A percentile compares a stretch with the other conserved stretches of the same genome.
Conservation (phyloP, 805 yeast genomes). For the Spathaspora passalidarum region DNA sequence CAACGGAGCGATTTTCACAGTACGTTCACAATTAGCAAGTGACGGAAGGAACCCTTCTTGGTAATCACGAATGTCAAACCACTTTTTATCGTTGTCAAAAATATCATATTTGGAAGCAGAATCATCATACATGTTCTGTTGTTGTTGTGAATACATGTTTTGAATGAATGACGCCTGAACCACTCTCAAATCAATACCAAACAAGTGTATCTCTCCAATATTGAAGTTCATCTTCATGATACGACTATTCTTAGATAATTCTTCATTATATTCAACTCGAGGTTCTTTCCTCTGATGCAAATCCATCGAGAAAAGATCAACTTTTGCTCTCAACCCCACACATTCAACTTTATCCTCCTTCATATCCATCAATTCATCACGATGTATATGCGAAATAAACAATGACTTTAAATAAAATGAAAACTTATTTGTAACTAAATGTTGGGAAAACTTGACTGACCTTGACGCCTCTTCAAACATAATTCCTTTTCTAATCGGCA, state of each 20-base stretch:
- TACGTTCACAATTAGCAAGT: conserved; percentile 32
- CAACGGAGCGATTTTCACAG: conserved; percentile 56
- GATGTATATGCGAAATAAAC: conserved; percentile 69
- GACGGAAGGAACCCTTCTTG: conserved; percentile 52
- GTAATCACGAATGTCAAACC: conserved; percentile 65
- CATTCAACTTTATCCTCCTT: conserved; percentile 47
- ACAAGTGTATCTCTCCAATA: conserved; percentile 58
- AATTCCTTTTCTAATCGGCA: conserved; percentile 76
- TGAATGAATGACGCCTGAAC: conserved; percentile 46
- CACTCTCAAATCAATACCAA: conserved; percentile 58
- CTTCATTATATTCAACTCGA: conserved; percentile 35
- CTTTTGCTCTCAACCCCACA: conserved; percentile 62
- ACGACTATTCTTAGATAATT: conserved; percentile 45
- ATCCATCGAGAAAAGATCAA: conserved; percentile 36
- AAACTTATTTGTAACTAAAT: conserved; percentile 75
- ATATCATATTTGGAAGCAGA: conserved; percentile 22
- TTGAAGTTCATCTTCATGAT: conserved; percentile 58
- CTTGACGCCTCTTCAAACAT: conserved; percentile 58
- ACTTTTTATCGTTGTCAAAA: conserved; percentile 53
- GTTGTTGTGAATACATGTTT: conserved; percentile 17
- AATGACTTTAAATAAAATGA: conserved; percentile 70
- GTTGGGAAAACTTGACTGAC: conserved; percentile 69
- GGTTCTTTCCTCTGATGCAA: conserved; percentile 42
- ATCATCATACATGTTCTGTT: conserved; percentile 3
- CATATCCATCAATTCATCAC: conserved; percentile 34